These are phyloP conservation scores for Termitomyces sp. DNA, from an alignment of 768 basidiomycete genomes.

Conservation along the genomic window DNA sequence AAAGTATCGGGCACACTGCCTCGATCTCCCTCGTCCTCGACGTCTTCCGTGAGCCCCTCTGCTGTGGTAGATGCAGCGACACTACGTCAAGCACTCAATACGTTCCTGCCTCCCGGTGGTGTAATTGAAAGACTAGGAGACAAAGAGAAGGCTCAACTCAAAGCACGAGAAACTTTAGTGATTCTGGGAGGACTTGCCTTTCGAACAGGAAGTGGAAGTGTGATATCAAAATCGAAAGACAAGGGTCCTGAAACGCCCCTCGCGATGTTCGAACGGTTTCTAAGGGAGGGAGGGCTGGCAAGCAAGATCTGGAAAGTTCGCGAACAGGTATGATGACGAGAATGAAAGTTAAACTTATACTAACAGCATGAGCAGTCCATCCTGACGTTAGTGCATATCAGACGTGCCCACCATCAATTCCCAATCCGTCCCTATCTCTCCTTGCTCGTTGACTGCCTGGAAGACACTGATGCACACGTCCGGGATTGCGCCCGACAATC, in stretches of 20 bases:
- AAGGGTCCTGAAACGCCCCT: slow-evolving; percentile 72
- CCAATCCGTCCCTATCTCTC: slow-evolving; percentile 81
- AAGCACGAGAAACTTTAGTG: slow-evolving; percentile 75
- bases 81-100: slow-evolving; percentile 63
- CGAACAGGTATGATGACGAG: slow-evolving; percentile 63
- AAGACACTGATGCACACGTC: slow-evolving; percentile 89
- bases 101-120: slow-evolving; percentile 74
- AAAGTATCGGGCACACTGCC: slow-evolving; percentile 27
- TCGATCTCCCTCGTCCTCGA: slow-evolving; percentile 52
- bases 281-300: slow-evolving; percentile 68
- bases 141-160: slow-evolving; percentile 67
- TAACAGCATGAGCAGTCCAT: slow-evolving; percentile 41
- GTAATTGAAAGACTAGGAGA: slow-evolving; percentile 84
- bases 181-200: slow-evolving; percentile 72
- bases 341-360: not conserved
- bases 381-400: slow-evolving; percentile 67
- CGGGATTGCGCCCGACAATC: slow-evolving; percentile 82
- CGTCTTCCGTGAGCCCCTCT: slow-evolving; percentile 39
- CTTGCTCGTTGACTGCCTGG: slow-evolving; percentile 76
- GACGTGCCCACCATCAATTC: slow-evolving; percentile 66
- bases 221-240: slow-evolving; percentile 42
- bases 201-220: slow-evolving; percentile 44
- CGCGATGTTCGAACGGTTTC: slow-evolving; percentile 62
- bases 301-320: slow-evolving; percentile 86
- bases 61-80: slow-evolving; percentile 48